Base-by-base conservation (phyloP, 176 grass and related monocot genomes). In the Raddia guianensis region DNA sequence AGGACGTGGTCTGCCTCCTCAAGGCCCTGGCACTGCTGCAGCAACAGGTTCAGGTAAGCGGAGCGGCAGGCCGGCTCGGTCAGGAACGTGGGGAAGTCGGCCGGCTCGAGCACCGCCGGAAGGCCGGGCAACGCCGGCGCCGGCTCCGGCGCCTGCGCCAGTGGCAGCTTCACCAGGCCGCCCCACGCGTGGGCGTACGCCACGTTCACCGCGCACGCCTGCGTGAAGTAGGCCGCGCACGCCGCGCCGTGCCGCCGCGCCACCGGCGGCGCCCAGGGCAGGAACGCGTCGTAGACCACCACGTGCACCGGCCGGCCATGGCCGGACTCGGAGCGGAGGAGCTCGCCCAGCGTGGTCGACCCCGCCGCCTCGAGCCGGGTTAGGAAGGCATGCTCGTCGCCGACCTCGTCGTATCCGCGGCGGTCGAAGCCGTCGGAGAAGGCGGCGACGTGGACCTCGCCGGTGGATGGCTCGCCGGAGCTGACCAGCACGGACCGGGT, bases 241-340 rank as follows among this genome's bases (percentile, higher is more conserved):
- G 74, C 59, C 0, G 71, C 66, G 49, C 79, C 46, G 16, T 42
- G 70, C 59, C 71, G 73, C 68, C 82, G 20, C 47, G 85, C 91
- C 63, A 90, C 78, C 49, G 72, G 4, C 7, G 56, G 78, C 19
- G 85, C 92, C 88, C 88, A 94, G 3, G 79, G 83, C 61, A 94
- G 50, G 83, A 94, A 87, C 52, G 93, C 67, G 72, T 97, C 86
- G 60, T 93, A 91, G n/a, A 97, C 88, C n/a, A 97, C 54, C 20
- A 76, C 80, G 27, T 71, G 37, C 53, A 97, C 87, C 20, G 88
- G 88, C 12, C 68, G 86, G 33, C 88, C 80, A 16, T 44, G 76
- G 43, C 33, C 71, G 34, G 80, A 68, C 83, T 93, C 90, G 21
- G 63, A 74, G 42, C 1, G 52, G 74, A 97, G 66, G 32, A 97